Conservation (phyloP, 805 yeast species). For the Monosporozyma unispora region DNA sequence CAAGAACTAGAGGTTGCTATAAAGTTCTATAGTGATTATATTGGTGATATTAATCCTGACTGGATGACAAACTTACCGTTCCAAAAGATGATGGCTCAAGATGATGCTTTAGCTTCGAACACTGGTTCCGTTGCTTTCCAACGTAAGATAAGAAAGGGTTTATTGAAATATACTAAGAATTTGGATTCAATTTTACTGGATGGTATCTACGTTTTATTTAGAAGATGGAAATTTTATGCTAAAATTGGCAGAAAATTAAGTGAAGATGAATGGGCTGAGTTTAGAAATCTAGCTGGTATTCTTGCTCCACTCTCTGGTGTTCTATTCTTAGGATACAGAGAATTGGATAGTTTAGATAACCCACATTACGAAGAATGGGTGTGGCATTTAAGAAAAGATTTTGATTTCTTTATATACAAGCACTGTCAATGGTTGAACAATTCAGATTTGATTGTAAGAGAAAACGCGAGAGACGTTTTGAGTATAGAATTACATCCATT, state of each 20-base stretch:
- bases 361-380: slow-evolving; percentile 17
- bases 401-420: slow-evolving; percentile 41
- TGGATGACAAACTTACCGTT: slow-evolving; percentile 31
- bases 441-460: slow-evolving; percentile 48
- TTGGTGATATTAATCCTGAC: slow-evolving; percentile 15
- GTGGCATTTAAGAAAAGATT: slow-evolving; percentile 29
- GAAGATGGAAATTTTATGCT: slow-evolving; percentile 22
- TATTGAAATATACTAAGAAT: slow-evolving; percentile 18
- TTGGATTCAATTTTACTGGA: slow-evolving; percentile 25
- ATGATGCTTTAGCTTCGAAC: slow-evolving; percentile 44
- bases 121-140: slow-evolving; percentile 64
- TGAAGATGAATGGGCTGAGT: slow-evolving; percentile 36
- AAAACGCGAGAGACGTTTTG: slow-evolving; percentile 62
- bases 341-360: background rate
- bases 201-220: slow-evolving; percentile 31
- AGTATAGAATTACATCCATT: slow-evolving; percentile 56
- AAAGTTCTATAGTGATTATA: slow-evolving; percentile 20
- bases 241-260: slow-evolving; percentile 16
- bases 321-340: slow-evolving; percentile 30
- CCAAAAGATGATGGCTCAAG: slow-evolving; percentile 40
- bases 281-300: slow-evolving; percentile 64
- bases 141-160: slow-evolving; percentile 46
- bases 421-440: slow-evolving; percentile 43
- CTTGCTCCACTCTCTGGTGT: slow-evolving; percentile 64
- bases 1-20: slow-evolving; percentile 21